These are phyloP conservation scores for Rhodocollybia butyracea DNA, from an alignment of 768 basidiomycete species.

Conservation along the genomic window DNA sequence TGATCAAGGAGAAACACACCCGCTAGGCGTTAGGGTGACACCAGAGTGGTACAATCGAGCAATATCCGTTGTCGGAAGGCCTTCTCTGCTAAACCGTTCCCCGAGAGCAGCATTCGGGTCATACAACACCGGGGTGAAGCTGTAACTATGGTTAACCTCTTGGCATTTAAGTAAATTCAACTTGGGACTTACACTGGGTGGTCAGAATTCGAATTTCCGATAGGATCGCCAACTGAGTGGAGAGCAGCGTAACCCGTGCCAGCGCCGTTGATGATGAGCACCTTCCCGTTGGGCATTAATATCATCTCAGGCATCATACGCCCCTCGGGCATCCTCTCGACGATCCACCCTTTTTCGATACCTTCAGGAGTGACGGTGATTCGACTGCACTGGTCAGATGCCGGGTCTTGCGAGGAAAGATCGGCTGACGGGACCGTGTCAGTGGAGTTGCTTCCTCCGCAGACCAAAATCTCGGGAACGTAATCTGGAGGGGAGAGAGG, in stretches of 20 bases:
- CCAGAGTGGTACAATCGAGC: constrained; percentile 54
- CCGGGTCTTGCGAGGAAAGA: constrained; percentile 47
- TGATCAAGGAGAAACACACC: constrained; percentile 30
- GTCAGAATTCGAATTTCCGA: constrained; percentile 44
- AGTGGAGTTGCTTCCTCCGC: constrained; percentile 49
- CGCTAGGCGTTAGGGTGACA: constrained; percentile 44
- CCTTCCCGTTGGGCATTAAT: constrained; percentile 52
- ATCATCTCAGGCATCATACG: constrained; percentile 61
- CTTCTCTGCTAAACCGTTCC: constrained; percentile 41
- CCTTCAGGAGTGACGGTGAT: constrained; percentile 46
- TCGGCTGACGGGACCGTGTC: constrained; percentile 41
- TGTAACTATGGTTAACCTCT: not conserved
- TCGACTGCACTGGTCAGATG: constrained; percentile 54
- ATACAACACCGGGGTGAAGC: constrained; percentile 35
- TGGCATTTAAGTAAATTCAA: not conserved
- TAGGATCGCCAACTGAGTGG: constrained; percentile 20
- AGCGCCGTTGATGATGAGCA: constrained; percentile 54
- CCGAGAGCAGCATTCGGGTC: constrained; percentile 41
- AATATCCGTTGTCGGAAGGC: constrained; percentile 36
- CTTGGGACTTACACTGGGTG: constrained; percentile 33
- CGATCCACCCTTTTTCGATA: constrained; percentile 48
- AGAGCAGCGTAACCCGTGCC: constrained; percentile 24
- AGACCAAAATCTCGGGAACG: constrained; percentile 49
- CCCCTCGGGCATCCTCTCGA: constrained; percentile 49
- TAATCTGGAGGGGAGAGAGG: constrained; percentile 45